Conservation (phyloP, 129 eudicot genomes). For the Heracleum sosnowskyi region DNA sequence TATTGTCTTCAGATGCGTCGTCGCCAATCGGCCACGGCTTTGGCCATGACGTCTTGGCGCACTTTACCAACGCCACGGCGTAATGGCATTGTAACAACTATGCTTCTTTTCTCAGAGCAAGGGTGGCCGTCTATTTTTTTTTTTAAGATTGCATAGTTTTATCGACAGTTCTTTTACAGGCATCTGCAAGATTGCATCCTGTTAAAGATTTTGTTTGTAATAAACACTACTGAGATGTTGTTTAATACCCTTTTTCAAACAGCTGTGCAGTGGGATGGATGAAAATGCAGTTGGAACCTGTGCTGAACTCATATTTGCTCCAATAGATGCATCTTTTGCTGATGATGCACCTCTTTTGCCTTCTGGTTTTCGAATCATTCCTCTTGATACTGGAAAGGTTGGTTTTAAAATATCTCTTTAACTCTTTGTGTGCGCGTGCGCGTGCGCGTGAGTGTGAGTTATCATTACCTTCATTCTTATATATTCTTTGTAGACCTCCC, state of each 20-base stretch:
- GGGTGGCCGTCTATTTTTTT: neutral
- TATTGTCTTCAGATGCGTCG: neutral
- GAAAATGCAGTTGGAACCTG: conserved; percentile 88
- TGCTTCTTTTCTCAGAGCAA: neutral
- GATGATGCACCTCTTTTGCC: conserved; percentile 97
- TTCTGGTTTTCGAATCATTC: conserved; percentile 91
- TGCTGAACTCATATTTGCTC: conserved; percentile 91
- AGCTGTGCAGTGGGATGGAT: conserved; percentile 90
- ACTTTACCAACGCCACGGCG: neutral
- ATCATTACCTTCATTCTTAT: neutral
- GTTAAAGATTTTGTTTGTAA: neutral
- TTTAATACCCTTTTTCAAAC: conserved; percentile 1
- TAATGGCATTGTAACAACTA: neutral
- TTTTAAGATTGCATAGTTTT: neutral
- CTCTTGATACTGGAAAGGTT: conserved; percentile 35
- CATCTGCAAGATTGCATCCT: too few species aligned
- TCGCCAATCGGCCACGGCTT: neutral
- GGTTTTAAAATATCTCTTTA: neutral
- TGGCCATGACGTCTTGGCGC: too few species aligned
- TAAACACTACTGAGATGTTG: neutral
- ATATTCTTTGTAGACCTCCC: neutral
- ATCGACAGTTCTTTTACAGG: neutral
- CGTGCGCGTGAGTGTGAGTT: neutral
- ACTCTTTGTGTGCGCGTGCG: neutral
- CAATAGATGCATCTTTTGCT: conserved; percentile 90